These are phyloP conservation scores for Leccinum huronense DNA, from an alignment of 1,284 basidiomycete genomes.

Conservation along the genomic window DNA sequence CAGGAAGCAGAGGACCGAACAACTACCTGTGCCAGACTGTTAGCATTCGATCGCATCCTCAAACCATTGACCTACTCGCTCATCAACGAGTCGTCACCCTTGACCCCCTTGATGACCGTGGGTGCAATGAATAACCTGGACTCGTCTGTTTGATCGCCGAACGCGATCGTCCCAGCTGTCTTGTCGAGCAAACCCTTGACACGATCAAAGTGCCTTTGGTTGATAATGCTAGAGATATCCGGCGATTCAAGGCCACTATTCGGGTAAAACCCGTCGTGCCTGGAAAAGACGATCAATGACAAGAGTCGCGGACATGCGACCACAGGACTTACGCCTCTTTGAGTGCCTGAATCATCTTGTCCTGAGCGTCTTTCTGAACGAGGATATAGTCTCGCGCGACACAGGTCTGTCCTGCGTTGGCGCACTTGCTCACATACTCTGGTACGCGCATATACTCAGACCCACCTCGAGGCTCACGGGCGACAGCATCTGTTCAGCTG, in stretches of 20 bases:
- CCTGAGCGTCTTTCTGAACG: conserved; percentile 61
- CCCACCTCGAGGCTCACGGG: conserved; percentile 77
- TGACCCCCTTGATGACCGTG: conserved; percentile 65
- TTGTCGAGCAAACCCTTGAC: conserved; percentile 61
- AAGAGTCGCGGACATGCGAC: background rate
- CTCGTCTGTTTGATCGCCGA: conserved; percentile 69
- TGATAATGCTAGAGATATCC: conserved; percentile 51
- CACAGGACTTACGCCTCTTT: conserved; percentile 52
- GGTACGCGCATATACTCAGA: background rate
- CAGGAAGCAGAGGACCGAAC: conserved; percentile 76
- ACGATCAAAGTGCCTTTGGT: conserved; percentile 56
- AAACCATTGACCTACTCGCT: conserved; percentile 53
- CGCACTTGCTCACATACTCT: conserved; percentile 50
- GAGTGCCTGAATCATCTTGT: conserved; percentile 60
- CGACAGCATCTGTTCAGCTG: conserved; percentile 85
- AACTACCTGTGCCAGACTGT: conserved; percentile 48
- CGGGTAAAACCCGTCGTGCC: conserved; percentile 54
- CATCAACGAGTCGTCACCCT: conserved; percentile 68
- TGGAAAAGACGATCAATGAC: conserved; percentile 24
- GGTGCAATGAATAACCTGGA: conserved; percentile 61
- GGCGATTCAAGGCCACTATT: conserved; percentile 46
- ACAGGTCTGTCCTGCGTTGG: conserved; percentile 74
- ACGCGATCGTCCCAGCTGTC: conserved; percentile 68
- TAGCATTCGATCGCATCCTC: conserved; percentile 5
- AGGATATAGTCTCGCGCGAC: conserved; percentile 83